These are phyloP conservation scores for Boletellus ananas DNA, from an alignment of 768 basidiomycete genomes.

Conservation along the genomic window DNA sequence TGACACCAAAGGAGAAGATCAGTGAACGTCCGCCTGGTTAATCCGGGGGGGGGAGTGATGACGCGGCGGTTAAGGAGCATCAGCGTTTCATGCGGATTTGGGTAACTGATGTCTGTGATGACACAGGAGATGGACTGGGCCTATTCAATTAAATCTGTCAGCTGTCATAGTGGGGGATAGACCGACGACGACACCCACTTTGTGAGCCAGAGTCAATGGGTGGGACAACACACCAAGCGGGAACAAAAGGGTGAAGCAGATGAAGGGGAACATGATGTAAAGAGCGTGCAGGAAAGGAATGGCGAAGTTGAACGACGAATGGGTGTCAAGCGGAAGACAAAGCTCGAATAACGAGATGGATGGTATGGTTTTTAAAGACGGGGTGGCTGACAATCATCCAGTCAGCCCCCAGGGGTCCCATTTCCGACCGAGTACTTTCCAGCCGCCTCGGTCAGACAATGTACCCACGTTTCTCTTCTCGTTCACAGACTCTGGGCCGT, in stretches of 20 bases:
- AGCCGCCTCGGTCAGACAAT: no score
- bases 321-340: no score
- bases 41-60: conserved; percentile 20
- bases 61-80: conserved; percentile 21
- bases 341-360: no score
- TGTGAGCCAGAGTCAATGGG: conserved; percentile 13
- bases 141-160: conserved; percentile 7
- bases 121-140: conserved; percentile 16
- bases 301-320: no score
- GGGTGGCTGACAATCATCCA: background rate
- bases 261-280: conserved; percentile 22
- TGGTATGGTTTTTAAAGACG: background rate
- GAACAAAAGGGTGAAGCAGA: conserved; percentile 18
- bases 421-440: no score
- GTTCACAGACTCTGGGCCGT: no score
- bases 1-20: conserved; percentile 31
- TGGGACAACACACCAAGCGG: conserved; percentile 15
- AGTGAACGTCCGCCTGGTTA: conserved; percentile 19
- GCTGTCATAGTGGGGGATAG: background rate
- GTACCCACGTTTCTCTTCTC: no score
- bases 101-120: conserved; percentile 27
- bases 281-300: conserved; percentile 4
- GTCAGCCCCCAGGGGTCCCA: no score
- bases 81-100: conserved; percentile 20
- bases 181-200: conserved; percentile 1